Evolutionary conservation across 148 eudicot genomes (phyloP).

Genomic region (Arctostaphylos glauca): DNA sequence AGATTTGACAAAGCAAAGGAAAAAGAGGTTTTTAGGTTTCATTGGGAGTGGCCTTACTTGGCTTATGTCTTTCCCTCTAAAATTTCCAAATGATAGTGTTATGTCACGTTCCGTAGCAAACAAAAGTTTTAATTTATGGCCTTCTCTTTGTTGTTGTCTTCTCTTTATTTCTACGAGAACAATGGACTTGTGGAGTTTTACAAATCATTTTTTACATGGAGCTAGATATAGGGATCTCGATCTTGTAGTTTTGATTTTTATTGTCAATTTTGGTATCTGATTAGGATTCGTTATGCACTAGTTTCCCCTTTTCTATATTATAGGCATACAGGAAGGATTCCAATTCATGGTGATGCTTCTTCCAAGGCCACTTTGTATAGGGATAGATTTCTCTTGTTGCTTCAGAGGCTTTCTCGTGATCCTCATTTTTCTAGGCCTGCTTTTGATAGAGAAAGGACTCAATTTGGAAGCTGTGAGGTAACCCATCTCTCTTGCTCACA

Average conservation of each 20-base stretch:
- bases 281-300: background rate
- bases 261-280: background rate
- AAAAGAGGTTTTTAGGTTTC: no score
- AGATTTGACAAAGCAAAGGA: no score
- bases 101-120: background rate
- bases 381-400: conserved; percentile 76
- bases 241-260: background rate
- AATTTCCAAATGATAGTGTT: background rate
- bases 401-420: conserved; percentile 75
- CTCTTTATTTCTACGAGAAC: no score
- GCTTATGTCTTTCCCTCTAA: background rate
- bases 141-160: no score
- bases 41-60: no score
- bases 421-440: conserved; percentile 80
- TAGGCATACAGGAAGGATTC: conserved; percentile 63
- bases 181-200: background rate
- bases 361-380: conserved; percentile 74
- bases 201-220: background rate
- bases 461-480: conserved; percentile 83
- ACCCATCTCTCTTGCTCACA: background rate
- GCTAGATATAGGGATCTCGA: background rate
- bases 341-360: conserved; percentile 81
- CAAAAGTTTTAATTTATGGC: no score
- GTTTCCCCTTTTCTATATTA: background rate
- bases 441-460: conserved; percentile 55